Conservation (phyloP, 345 rosid genomes). For the Eucalyptus fibrosa region DNA sequence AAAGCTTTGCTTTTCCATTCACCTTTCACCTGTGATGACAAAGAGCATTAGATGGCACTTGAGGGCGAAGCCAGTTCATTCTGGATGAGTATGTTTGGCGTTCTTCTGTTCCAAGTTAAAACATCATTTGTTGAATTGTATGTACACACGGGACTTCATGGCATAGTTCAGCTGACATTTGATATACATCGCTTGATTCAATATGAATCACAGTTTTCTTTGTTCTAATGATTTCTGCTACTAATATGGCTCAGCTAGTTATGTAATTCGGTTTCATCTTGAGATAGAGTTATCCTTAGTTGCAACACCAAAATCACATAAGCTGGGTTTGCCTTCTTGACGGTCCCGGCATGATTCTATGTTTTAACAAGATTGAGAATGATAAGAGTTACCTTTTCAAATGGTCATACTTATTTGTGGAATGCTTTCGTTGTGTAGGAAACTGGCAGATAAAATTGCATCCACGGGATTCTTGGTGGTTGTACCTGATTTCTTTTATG, state of each 20-base stretch:
- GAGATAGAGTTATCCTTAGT: not conserved
- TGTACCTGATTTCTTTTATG: conserved; percentile 8
- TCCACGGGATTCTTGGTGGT: conserved; percentile 19
- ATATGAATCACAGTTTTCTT: not conserved
- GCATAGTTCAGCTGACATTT: not conserved
- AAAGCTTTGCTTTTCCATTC: not conserved
- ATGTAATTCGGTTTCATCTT: not conserved
- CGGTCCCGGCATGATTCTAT: not conserved
- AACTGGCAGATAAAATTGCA: conserved; percentile 24
- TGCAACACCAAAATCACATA: not conserved
- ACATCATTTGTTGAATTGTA: not conserved
- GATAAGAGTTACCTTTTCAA: not conserved
- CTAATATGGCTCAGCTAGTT: not conserved
- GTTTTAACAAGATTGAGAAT: not conserved
- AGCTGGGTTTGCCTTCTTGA: not conserved
- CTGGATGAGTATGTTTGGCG: not conserved
- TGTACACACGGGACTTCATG: not conserved
- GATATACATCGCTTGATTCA: not conserved
- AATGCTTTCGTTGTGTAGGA: not conserved
- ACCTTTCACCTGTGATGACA: not conserved
- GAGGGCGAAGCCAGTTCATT: not conserved
- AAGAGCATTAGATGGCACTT: not conserved
- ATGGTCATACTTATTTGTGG: not conserved
- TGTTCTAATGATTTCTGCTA: not conserved
- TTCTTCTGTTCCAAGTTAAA: not conserved